phyloP scores from a whole-genome alignment of 306 rosid species.

The Prunus mume region DNA sequence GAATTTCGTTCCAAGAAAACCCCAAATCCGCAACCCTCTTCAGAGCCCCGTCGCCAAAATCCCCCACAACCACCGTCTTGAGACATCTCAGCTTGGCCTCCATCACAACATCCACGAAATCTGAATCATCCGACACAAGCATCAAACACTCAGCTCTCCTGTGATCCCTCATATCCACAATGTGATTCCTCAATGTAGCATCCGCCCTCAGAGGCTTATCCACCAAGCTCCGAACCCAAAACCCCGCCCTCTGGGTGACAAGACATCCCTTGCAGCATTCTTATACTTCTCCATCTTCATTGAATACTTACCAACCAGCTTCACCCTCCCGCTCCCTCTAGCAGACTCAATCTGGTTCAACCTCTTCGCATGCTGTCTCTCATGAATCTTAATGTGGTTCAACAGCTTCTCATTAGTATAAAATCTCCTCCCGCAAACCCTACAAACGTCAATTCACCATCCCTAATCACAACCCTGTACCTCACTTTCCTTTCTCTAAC shows the following conservation, averaged over 20 bases:
- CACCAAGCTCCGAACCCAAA: slow-evolving; percentile 47
- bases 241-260: no score
- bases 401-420: slow-evolving; percentile 60
- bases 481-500: slow-evolving; percentile 52
- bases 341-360: slow-evolving; percentile 74
- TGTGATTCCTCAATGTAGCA: slow-evolving; percentile 42
- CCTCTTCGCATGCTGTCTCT: slow-evolving; percentile 62
- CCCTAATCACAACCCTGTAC: slow-evolving; percentile 52
- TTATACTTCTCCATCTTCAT: no score
- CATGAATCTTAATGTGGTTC: slow-evolving; percentile 75
- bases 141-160: slow-evolving; percentile 64
- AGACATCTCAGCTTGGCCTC: slow-evolving; percentile 74
- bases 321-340: slow-evolving; percentile 64
- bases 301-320: slow-evolving; percentile 68
- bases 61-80: slow-evolving; percentile 76
- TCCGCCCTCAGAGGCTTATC: slow-evolving; percentile 56
- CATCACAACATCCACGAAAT: slow-evolving; percentile 56
- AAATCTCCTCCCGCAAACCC: slow-evolving; percentile 81
- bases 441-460: slow-evolving; percentile 52
- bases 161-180: slow-evolving; percentile 71
- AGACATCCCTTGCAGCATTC: no score
- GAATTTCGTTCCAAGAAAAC: slow-evolving; percentile 77
- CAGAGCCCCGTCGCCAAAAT: slow-evolving; percentile 55
- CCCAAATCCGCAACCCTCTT: slow-evolving; percentile 67
- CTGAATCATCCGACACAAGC: slow-evolving; percentile 77